A percentile compares a stretch with the other conserved stretches of the same genome.
phyloP scores from a whole-genome alignment of 108 stramenopile genomes.

The Cylindrotheca fusiformis region DNA sequence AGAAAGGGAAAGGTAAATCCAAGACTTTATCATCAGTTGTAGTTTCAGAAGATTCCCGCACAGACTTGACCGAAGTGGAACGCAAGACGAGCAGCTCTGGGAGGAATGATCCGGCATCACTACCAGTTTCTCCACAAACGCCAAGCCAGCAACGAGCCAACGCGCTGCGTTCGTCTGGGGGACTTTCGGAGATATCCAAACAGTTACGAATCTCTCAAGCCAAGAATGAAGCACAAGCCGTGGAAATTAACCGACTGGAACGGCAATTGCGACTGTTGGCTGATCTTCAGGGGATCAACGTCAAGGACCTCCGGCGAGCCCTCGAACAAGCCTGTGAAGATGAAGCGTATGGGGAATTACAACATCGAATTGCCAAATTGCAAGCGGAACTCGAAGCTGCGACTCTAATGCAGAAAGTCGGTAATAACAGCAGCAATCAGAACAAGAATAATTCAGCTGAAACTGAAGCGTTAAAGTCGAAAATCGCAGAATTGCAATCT shows the following conservation, averaged over 20 bases:
- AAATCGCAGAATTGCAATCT: conserved; percentile 50
- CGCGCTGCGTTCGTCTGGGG: conserved; percentile 12
- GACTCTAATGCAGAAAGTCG: conserved; percentile 21
- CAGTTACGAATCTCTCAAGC: conserved; percentile 67
- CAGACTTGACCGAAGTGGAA: neutral
- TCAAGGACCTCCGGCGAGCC: conserved; percentile 51
- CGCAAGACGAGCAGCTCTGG: too few species aligned
- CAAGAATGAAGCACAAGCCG: conserved; percentile 53
- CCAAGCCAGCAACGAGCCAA: conserved; percentile 16
- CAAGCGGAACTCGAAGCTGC: conserved; percentile 52
- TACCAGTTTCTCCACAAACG: neutral
- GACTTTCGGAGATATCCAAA: conserved; percentile 67
- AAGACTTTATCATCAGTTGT: neutral
- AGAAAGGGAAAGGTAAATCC: neutral
- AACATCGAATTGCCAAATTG: conserved; percentile 47
- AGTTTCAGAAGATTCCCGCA: neutral
- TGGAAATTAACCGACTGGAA: conserved; percentile 70
- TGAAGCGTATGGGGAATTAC: conserved; percentile 71
- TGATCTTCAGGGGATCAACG: conserved; percentile 63
- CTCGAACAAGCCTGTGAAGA: conserved; percentile 60
- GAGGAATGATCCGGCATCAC: neutral
- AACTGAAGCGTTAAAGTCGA: conserved; percentile 70
- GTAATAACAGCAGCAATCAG: conserved; percentile 34
- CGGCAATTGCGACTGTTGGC: conserved; percentile 67
- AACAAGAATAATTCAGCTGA: conserved; percentile 56